phyloP scores from a whole-genome alignment of 805 yeast species.

The Pichia manshurica region DNA sequence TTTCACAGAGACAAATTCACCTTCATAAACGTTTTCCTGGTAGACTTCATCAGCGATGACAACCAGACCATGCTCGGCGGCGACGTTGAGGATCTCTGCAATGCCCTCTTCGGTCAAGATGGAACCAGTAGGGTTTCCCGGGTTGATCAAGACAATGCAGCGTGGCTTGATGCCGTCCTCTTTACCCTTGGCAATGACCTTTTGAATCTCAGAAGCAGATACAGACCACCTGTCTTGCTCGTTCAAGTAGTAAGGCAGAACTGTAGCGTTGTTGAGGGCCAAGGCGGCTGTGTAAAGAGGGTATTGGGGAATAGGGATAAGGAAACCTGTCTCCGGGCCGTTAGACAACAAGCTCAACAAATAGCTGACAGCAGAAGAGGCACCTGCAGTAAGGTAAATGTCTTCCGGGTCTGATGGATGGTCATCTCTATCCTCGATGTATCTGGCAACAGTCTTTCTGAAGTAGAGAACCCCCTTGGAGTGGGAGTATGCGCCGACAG shows the following conservation, averaged over 20 bases:
- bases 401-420: conserved; percentile 58
- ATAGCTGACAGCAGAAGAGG: conserved; percentile 87
- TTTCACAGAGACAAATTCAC: conserved; percentile 80
- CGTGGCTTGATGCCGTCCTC: conserved; percentile 57
- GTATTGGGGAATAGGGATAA: conserved; percentile 97
- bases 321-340: conserved; percentile 66
- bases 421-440: conserved; percentile 77
- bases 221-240: conserved; percentile 84
- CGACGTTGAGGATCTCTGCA: conserved; percentile 64
- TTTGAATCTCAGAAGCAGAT: conserved; percentile 57
- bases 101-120: conserved; percentile 62
- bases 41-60: conserved; percentile 97
- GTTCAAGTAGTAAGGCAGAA: conserved; percentile 80
- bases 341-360: conserved; percentile 64
- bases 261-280: conserved; percentile 73
- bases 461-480: conserved; percentile 80
- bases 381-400: conserved; percentile 87
- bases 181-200: conserved; percentile 43
- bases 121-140: conserved; percentile 98
- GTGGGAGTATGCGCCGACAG: conserved; percentile 92
- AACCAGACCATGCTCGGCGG: conserved; percentile 79
- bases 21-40: conserved; percentile 84
- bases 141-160: conserved; percentile 88
- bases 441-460: conserved; percentile 75
- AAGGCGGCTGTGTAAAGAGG: conserved; percentile 96